These are phyloP conservation scores for Liquidambar formosana DNA, from an alignment of 164 flowering plant genomes.

Conservation along the genomic window DNA sequence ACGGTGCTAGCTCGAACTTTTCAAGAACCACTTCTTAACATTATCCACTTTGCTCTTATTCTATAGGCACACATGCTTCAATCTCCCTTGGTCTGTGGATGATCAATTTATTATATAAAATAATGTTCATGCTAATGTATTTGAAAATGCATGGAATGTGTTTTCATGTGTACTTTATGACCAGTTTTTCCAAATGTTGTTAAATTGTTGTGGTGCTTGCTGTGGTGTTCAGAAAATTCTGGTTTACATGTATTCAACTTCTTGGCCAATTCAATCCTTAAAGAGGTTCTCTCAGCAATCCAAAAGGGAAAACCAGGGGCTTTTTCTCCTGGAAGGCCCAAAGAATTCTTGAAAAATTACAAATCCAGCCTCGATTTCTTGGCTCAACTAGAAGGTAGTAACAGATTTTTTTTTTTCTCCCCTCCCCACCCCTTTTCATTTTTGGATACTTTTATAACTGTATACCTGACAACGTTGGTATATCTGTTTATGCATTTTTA, in stretches of 20 bases:
- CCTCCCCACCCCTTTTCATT: no score
- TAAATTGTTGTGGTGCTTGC: slow-evolving; percentile 5
- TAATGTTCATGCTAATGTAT: no score
- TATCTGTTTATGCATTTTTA: not conserved
- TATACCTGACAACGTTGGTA: not conserved
- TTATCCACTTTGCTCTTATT: not conserved
- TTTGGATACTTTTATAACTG: not conserved
- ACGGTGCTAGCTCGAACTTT: not conserved
- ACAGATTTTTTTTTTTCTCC: not conserved
- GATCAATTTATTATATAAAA: no score
- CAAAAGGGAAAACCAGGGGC: slow-evolving; percentile 95
- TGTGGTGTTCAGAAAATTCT: slow-evolving; percentile 78
- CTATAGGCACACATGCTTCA: no score
- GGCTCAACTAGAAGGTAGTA: slow-evolving; percentile 88
- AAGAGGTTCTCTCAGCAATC: slow-evolving; percentile 82
- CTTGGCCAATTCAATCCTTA: slow-evolving; percentile 94
- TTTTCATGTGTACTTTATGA: not conserved
- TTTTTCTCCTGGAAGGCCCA: slow-evolving; percentile 96
- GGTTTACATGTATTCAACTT: slow-evolving; percentile 94
- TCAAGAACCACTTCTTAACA: not conserved
- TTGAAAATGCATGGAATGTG: no score
- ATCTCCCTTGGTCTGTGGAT: no score
- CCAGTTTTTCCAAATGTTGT: not conserved
- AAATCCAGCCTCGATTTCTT: slow-evolving; percentile 81
- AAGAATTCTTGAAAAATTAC: slow-evolving; percentile 81